Base-by-base conservation (phyloP, 805 yeast species). In the Zygosaccharomyces pseudorouxii region DNA sequence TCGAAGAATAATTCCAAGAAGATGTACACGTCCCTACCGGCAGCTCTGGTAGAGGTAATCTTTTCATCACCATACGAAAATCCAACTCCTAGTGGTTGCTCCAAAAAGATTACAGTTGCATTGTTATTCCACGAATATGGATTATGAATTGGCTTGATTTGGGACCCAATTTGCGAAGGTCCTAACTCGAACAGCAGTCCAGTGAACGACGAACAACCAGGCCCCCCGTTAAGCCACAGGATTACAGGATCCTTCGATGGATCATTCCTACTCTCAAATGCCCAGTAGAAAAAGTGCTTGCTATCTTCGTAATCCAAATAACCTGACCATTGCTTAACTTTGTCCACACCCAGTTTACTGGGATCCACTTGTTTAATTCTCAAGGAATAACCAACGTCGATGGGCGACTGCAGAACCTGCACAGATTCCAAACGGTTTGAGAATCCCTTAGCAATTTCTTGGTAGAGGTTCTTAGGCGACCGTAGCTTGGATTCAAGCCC, bases 31-130 rank as follows among this genome's bases (percentile, higher is more conserved):
- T 92, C 98, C 61, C 78, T 78, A 35, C 89, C 95, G 28, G 97
- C 97, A 42, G 89, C 82, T 43, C 79, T 81, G 4, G 96, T 84
- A 58, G 79, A 78, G 28, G 82, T 69, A 23, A 89, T 84, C 10
- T 81, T 76, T 14, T 68, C 68, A 38, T 71, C 71, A 20, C 95
- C 87, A 66, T 85, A 84, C 0, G 97, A 89, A 70, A 80, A 92
- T 14, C 98, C 98, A 29, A 87, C 96, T 46, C 86, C 86, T 38
- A 90, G 86, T 4, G 98, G 98, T 69, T 92, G 97, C 67, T 92
- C 98, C 52, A 92, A 76, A 72, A 85, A 92, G 54, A 92, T 84
- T 19, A 92, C 88, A 27, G 90, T 80, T 18, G 98, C 97, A 62
- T 89, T 87, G 57, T 76, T 73, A 69, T 90, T 92, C 98, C 98